phyloP scores from a whole-genome alignment of 306 rosid species.

The Lablab purpureus region DNA sequence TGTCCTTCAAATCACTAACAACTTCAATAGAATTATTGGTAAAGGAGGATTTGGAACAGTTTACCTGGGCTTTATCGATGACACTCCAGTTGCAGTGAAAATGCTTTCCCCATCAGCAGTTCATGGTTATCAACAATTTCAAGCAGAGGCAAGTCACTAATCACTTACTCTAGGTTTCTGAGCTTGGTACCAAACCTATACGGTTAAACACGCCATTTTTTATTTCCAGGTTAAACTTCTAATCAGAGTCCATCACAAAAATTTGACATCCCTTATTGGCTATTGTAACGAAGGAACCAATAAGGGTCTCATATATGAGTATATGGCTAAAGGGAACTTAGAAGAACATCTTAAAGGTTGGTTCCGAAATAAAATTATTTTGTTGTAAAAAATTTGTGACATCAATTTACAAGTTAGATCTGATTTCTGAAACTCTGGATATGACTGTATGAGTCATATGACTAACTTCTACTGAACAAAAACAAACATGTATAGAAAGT shows the following conservation, averaged over 20 bases:
- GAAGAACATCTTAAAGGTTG: slow-evolving; percentile 47
- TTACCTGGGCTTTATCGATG: slow-evolving; percentile 42
- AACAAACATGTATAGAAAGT: neutral
- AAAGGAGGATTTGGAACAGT: slow-evolving; percentile 30
- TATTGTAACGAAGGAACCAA: slow-evolving; percentile 45
- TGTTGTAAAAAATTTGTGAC: neutral
- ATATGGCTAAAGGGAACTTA: slow-evolving; percentile 48
- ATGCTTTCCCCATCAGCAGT: slow-evolving; percentile 56
- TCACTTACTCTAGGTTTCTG: neutral
- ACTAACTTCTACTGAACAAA: neutral
- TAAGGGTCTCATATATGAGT: slow-evolving; percentile 50
- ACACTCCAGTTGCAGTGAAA: slow-evolving; percentile 61
- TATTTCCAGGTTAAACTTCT: slow-evolving; percentile 40
- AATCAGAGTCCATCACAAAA: slow-evolving; percentile 50
- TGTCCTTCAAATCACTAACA: slow-evolving; percentile 51
- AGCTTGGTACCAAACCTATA: neutral
- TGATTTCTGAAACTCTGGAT: too few relatives aligned
- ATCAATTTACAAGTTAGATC: neutral
- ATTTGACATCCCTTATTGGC: slow-evolving; percentile 50
- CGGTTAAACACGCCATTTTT: neutral
- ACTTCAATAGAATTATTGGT: slow-evolving; percentile 32
- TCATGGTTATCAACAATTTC: slow-evolving; percentile 59
- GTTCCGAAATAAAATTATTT: neutral
- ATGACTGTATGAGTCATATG: neutral
- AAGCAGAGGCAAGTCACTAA: slow-evolving; percentile 52